Evolutionary conservation across 192 early-diverging fungal species (phyloP), one percentile per base, ranked within the genome.

Genomic region (Coemansia sp.): DNA sequence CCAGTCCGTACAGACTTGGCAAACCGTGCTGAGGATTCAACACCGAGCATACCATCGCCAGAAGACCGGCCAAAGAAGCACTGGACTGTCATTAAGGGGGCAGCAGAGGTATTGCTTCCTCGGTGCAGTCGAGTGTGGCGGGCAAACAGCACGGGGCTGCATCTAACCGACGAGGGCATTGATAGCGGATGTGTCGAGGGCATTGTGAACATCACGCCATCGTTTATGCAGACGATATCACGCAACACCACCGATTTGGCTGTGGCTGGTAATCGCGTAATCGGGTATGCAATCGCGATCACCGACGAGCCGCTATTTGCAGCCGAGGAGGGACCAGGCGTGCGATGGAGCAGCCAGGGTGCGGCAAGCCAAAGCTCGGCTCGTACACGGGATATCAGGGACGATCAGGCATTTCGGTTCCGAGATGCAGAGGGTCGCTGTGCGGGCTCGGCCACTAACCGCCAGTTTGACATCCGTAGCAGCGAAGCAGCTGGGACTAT

Each of bases 251-350:
- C 65, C 4, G 60, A 71, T 31, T 61, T 76, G 4, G 74, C 74
- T 4, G 74, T 64, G 5, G 74, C 68, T 10, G 75, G 75, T 12
- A 78, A 63, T 22, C 66, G 75, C 12, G 55, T 78, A 5, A 72
- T 78, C 21, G 75, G 62, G 23, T 78, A 78, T 22, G 75, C 71
- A 9, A 57, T 78, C 4, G 69, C 75, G 9, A 69, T 78, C 17
- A 78, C 69, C 10, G 68, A 71, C 12, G 42, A 55, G 61, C 74
- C 74, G 12, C 61, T 76, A 7, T 76, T 62, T 47, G 23, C 58
- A 1, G 12, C 58, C 21, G 42, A 40, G 19, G 31, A 17, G 1
- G 36, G 28, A 11, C 31, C 47, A 4, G 28, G 12, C 28, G 36
- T 57, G 3, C 14, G 51, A n/a, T 11, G 28, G 28, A 21, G 11